Evolutionary conservation across 1,284 basidiomycete genomes (phyloP), one percentile per base, ranked within the genome.

Genomic region (Rhodofomes roseus): DNA sequence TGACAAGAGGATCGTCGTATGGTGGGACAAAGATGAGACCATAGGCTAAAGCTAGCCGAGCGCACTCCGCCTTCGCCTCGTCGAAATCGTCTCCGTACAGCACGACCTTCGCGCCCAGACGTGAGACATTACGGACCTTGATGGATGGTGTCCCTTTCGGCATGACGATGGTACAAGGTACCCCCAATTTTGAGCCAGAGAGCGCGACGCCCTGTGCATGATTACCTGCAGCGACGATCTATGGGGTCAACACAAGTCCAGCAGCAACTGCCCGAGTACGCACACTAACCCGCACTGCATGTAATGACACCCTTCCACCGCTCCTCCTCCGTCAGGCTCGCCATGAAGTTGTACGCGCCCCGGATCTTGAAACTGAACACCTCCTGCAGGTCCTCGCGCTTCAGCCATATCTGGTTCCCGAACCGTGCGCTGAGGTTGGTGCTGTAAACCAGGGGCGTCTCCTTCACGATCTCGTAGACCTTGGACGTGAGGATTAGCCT

Each of bases 321-420:
- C 68, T 98, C 95, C 60, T 95, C 93, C 25, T 91, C 87, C 11
- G 81, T 81, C 48, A 99, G 79, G 74, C 86, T 86, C 6, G 93
- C 93, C 97, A 99, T 99, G 74, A 98, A 93, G 76, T 99, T 99
- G 81, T 97, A 99, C 20, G 97, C 97, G 25, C 97, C 97, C 8
- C 97, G 82, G 58, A 97, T 95, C 73, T 99, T 99, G 87, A 99
- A 99, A 72, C 92, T 95, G 74, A 99, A 99, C 18, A 99, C 97
- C 65, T 98, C 94, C 62, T 99, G 97, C 7, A 96, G 81, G 70
- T 96, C 95, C 72, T 96, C 94, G 34, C 94, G 84, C 76, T 99
- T 99, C 62, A 99, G 83, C 84, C 91, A 94, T 73, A 99, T 91
- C 68, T 96, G 85, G 72, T 95, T 96, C 1, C 97, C 97, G 1